Conservation (phyloP, 2,329 filamentous ascomycete genomes). For the Pseudogymnoascus sp. region DNA sequence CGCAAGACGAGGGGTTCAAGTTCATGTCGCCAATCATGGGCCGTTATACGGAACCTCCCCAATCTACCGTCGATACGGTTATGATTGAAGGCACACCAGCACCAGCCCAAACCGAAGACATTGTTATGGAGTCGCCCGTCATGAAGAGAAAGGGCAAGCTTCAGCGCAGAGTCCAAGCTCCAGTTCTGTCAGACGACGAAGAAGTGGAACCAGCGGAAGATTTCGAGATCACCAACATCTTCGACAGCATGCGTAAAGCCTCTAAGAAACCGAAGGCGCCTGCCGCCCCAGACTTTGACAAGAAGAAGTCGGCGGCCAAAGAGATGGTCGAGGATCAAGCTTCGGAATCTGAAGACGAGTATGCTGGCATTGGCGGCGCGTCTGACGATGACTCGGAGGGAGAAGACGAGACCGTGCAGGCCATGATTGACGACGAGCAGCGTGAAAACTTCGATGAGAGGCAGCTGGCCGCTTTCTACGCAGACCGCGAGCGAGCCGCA, state of each 20-base stretch:
- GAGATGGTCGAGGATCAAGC: constrained; percentile 88
- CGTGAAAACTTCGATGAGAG: constrained; percentile 71
- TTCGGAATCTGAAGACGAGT: constrained; percentile 96
- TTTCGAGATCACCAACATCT: constrained; percentile 32
- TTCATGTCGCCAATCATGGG: constrained; percentile 63
- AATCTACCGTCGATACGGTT: constrained; percentile 66
- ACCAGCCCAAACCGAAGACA: constrained; percentile 27
- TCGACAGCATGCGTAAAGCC: constrained; percentile 58
- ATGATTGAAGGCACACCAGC: constrained; percentile 34
- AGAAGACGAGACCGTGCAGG: constrained; percentile 56
- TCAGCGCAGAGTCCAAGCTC: constrained; percentile 37
- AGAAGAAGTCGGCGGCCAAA: constrained; percentile 79
- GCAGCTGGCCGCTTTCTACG: constrained; percentile 70
- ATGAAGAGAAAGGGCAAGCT: constrained; percentile 53
- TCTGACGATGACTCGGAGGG: constrained; percentile 81
- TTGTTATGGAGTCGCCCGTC: constrained; percentile 55
- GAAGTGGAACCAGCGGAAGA: constrained; percentile 27
- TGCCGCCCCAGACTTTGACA: constrained; percentile 57
- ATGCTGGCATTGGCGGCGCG: constrained; percentile 82
- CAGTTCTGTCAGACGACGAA: constrained; percentile 35
- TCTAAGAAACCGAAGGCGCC: constrained; percentile 47
- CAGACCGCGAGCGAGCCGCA: constrained; percentile 67
- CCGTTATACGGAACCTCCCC: constrained; percentile 56
- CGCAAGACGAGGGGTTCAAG: constrained; percentile 73
- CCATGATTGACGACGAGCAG: constrained; percentile 84